Conservation (phyloP, 495 filamentous ascomycete species). For the Hyaloscypha bicolor region DNA sequence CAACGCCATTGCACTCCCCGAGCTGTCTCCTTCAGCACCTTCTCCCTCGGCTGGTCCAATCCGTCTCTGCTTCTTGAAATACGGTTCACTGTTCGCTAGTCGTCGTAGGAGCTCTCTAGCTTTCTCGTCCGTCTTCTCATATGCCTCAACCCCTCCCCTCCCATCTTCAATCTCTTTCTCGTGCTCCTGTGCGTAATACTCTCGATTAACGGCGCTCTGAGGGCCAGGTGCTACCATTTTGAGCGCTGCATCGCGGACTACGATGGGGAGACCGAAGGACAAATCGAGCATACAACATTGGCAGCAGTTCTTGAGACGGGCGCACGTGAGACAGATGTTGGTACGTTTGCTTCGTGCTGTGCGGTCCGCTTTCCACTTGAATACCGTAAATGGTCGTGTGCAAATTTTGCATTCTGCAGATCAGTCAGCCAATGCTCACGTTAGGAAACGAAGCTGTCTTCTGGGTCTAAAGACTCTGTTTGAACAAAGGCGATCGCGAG, state of each 20-base stretch:
- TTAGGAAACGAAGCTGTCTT: constrained; percentile 25
- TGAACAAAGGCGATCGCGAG: neutral
- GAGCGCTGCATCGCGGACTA: constrained; percentile 92
- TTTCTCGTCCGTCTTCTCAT: constrained; percentile 97
- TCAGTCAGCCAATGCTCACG: neutral
- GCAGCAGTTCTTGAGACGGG: constrained; percentile 94
- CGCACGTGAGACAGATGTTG: constrained; percentile 93
- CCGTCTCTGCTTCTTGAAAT: constrained; percentile 81
- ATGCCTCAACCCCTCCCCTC: constrained; percentile 72
- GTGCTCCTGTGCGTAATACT: constrained; percentile 97
- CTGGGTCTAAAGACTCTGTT: constrained; percentile 56
- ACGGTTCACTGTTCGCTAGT: constrained; percentile 89
- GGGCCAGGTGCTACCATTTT: constrained; percentile 96
- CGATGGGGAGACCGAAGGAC: constrained; percentile 90
- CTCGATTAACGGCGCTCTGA: constrained; percentile 85
- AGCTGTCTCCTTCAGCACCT: constrained; percentile 43
- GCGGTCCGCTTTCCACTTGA: constrained; percentile 88
- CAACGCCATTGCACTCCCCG: constrained; percentile 43
- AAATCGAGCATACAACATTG: constrained; percentile 99
- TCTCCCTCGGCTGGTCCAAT: constrained; percentile 60
- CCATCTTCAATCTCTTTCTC: constrained; percentile 95
- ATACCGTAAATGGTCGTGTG: constrained; percentile 94
- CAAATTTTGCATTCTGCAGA: constrained; percentile 47
- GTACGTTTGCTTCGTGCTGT: constrained; percentile 85
- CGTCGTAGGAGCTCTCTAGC: constrained; percentile 83